Base-by-base conservation (phyloP, 768 basidiomycete genomes). In the Boletellus ananas region DNA sequence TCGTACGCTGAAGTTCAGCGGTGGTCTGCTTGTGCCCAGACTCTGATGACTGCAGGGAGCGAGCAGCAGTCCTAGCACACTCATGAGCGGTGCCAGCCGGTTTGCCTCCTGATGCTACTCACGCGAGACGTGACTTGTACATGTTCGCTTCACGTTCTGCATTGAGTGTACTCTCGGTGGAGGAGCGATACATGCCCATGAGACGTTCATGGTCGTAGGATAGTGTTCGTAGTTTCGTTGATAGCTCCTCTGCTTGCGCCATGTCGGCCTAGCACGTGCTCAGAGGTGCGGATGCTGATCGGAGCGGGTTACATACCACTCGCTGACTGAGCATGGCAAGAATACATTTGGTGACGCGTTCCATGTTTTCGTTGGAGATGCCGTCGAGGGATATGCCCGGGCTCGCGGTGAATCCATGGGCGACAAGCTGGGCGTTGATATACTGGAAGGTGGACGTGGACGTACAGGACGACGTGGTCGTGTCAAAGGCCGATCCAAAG, bases 131-230 rank as follows among this genome's bases (percentile, higher is more conserved):
- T 17, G 87, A 81, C 62, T 89, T 90, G 63, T 84, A 78, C 35
- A 84, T 60, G 61, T 83, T 85, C 61, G 75, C 76, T 64, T 92
- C 90, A n/a, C 85, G 78, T 66, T 92, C 91, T 31, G 89, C 87
- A 40, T 76, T 83, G 13, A 82, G 84, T 1, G 80, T 78, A 21
- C 70, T 77, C 41, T 89, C 89, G 4, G 70, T 73, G 12, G 80
- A 78, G 10, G 73, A 63, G 16, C 73, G 72, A 61, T 90, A 76
- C 77, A 90, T 81, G 1, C 79, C 78, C 31, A 71, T 69, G 52
- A 92, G 74, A 12, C 91, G 78, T 61, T 91, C 89, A 51, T 90
- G 76, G 57, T 94, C 91, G 52, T 94, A 93, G 3, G 80, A 79
- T 1, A 92, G 71, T 2, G 87, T 91, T 20, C 88, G 77, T 16